phyloP scores from a whole-genome alignment of 202 grass and related monocot species.

The Sporobolus alterniflorus region DNA sequence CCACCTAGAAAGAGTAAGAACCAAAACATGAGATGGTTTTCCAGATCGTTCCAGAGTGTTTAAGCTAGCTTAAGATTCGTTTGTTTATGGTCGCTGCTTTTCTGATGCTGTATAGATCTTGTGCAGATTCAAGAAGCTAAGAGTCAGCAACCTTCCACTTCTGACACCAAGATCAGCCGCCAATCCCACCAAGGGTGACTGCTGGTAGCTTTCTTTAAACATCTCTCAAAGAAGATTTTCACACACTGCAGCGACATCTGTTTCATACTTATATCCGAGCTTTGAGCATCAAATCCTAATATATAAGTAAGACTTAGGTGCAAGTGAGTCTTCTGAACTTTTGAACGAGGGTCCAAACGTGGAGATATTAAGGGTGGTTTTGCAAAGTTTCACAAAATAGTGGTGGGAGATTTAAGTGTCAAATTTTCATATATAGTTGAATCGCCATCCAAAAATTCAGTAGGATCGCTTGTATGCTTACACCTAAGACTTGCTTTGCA shows the following conservation, averaged over 20 bases:
- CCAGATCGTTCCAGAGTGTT: not conserved
- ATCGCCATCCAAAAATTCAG: no score
- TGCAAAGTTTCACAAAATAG: no score
- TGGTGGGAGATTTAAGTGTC: no score
- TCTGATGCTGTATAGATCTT: constrained; percentile 31
- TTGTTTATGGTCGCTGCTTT: not conserved
- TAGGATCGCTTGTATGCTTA: no score
- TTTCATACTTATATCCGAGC: no score
- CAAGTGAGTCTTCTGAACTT: no score
- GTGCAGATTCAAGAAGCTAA: constrained; percentile 28
- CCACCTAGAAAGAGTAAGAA: constrained; percentile 39
- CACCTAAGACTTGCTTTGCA: not conserved
- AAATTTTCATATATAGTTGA: no score
- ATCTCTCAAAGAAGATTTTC: not conserved
- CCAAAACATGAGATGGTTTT: constrained; percentile 10
- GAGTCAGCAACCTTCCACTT: not conserved
- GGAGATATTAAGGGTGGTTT: no score
- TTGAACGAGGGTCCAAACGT: no score
- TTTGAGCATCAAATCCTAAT: constrained; percentile 44
- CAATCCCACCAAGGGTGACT: constrained; percentile 25
- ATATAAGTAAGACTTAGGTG: no score
- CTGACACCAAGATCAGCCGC: constrained; percentile 24
- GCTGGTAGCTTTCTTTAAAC: not conserved
- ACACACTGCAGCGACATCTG: not conserved
- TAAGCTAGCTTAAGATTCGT: not conserved